Percentiles rank a stretch among this genome's conserved stretches.
phyloP scores from a whole-genome alignment of 1,284 basidiomycete species.

The Agaricales sp. region DNA sequence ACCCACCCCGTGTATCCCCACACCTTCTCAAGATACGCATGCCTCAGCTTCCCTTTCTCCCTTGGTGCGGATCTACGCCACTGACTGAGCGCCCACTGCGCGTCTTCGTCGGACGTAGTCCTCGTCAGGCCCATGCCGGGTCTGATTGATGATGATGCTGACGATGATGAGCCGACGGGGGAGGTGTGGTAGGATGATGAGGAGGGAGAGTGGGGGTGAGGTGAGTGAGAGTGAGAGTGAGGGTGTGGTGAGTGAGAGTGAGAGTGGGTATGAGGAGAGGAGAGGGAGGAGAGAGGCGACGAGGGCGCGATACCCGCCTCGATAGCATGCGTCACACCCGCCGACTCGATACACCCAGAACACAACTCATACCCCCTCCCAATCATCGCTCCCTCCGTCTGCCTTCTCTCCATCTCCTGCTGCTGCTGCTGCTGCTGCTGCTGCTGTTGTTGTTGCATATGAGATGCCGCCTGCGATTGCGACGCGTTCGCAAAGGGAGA shows the following conservation, averaged over 20 bases:
- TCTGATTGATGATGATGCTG: no score
- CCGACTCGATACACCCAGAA: constrained; percentile 62
- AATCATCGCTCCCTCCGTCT: background rate
- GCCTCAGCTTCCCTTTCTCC: constrained; percentile 61
- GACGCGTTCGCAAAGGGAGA: no score
- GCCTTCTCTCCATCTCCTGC: constrained; percentile 11
- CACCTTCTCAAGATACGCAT: constrained; percentile 77
- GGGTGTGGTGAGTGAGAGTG: background rate
- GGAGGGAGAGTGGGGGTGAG: no score
- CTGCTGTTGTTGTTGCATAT: no score
- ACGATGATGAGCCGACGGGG: no score
- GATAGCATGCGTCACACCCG: constrained; percentile 69
- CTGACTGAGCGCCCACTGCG: constrained; percentile 30
- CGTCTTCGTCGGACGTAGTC: background rate
- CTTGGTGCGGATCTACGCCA: constrained; percentile 57
- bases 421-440: no score
- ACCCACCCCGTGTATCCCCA: constrained; percentile 79
- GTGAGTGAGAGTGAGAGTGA: no score
- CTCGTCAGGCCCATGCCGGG: no score
- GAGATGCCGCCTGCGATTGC: no score
- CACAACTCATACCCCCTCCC: constrained; percentile 73
- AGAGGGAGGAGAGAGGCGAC: constrained; percentile 22
- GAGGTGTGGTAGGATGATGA: background rate
- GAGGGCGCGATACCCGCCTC: constrained; percentile 39
- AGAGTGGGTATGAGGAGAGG: background rate